Base-by-base conservation (phyloP, 2,329 filamentous ascomycete species). In the Diaporthe ilicicola region DNA sequence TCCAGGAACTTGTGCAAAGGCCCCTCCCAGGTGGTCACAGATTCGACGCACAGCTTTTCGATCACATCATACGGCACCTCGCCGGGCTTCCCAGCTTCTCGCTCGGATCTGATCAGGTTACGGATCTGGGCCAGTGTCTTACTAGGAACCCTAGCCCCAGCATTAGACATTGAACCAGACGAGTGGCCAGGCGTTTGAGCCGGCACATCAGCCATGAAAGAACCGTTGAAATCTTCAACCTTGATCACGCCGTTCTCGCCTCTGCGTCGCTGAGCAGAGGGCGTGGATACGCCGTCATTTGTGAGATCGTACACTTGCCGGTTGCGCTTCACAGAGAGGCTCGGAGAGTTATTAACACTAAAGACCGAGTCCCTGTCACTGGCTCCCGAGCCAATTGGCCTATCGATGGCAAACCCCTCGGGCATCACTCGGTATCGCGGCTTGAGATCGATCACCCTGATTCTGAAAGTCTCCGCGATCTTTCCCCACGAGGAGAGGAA, bases 1-100 rank as follows among this genome's bases (percentile, higher is more conserved):
- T 80, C 74, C 7, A 89, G 78, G 55, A 89, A 88, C 0, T 76
- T 81, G 0, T 84, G 77, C 56, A 91, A 82, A 0, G 90, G 89
- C 0, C 76, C 75, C 1, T 84, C 76, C 92, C 92, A 93, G 1
- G 88, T 86, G 9, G 78, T 76, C 1, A 93, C 86, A 0, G 87
- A 86, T n/a, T 87, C 80, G 19, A 84, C 81, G 55, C 88, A 89
- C 19, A 93, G 82, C 0, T 83, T 83, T 34, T 90, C 86, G 27
- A 91, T 89, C 0, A 92, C 89, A 46, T 88, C 87, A 0, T 88
- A 85, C 0, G 90, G 87, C 0, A 89, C 86, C 0, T 90, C 83
- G 8, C 87, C 86, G 0, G 89, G 89, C 74, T 90, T 84, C 0
- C 90, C 90, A 0, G 88, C 86, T 22, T 83, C 84, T 32, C 86